A percentile compares a stretch with the other conserved stretches of the same genome.
Evolutionary conservation across 2,329 filamentous ascomycete species (phyloP).

Genomic region (Trichoderma oligosporum): DNA sequence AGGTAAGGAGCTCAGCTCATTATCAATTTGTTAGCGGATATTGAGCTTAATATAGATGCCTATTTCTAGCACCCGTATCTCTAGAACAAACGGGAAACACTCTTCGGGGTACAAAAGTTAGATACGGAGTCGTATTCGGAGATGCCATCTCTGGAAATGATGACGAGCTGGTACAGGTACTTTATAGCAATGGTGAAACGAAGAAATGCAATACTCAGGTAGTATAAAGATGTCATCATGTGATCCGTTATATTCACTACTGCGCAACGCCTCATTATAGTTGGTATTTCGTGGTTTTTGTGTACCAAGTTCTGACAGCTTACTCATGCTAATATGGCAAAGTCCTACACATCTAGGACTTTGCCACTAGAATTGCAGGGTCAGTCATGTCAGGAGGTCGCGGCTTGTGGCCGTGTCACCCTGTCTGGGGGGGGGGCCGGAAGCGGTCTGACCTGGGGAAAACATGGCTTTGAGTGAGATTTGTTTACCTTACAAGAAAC

Average conservation of each 20-base stretch:
- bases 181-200: background rate
- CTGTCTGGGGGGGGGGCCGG: constrained; percentile 12
- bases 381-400: constrained; percentile 19
- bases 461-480: too few relatives aligned
- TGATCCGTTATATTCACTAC: constrained; percentile 4
- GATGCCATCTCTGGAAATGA: too few relatives aligned
- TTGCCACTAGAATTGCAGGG: constrained; percentile 13
- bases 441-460: constrained; percentile 19
- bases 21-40: too few relatives aligned
- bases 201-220: background rate
- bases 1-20: too few relatives aligned
- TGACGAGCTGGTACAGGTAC: too few relatives aligned
- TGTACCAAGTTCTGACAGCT: constrained; percentile 13
- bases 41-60: too few relatives aligned
- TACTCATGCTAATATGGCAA: background rate
- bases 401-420: constrained; percentile 19
- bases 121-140: too few relatives aligned
- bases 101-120: too few relatives aligned
- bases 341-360: constrained; percentile 20
- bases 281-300: background rate
- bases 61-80: too few relatives aligned
- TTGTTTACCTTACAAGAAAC: too few relatives aligned
- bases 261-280: background rate
- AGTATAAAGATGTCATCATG: constrained; percentile 6
- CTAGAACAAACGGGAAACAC: too few relatives aligned